Percentiles rank a stretch among this genome's conserved stretches.
These are phyloP conservation scores for Daldinia bambusicola DNA, from an alignment of 495 filamentous ascomycete genomes.

Conservation along the genomic window DNA sequence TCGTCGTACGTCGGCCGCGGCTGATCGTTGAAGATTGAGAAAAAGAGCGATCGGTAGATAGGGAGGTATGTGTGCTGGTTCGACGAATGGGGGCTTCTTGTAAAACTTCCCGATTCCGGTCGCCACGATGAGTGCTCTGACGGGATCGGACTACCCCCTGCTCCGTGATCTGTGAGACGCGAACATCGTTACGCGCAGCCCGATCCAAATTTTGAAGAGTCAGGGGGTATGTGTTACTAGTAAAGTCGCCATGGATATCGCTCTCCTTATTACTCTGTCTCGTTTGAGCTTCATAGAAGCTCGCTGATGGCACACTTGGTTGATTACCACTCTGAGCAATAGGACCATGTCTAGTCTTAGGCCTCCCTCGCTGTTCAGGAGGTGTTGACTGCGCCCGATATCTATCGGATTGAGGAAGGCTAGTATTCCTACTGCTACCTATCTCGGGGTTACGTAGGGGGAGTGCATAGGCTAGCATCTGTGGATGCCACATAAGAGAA, in stretches of 20 bases:
- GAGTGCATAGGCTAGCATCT: constrained; percentile 23
- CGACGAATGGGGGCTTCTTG: background rate
- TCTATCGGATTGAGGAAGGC: background rate
- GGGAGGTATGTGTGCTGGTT: background rate
- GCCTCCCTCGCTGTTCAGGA: background rate
- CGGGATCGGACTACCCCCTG: background rate
- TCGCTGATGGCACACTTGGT: background rate
- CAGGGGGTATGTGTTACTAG: background rate
- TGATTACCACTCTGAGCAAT: background rate
- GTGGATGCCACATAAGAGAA: constrained; percentile 9
- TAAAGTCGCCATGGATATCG: constrained; percentile 1
- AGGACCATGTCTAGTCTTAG: background rate
- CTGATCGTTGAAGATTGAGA: background rate
- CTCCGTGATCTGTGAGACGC: background rate
- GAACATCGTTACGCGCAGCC: background rate
- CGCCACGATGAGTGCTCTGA: background rate
- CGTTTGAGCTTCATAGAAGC: background rate
- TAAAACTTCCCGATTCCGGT: background rate
- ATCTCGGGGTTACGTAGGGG: background rate
- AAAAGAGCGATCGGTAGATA: background rate
- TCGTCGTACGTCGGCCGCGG: background rate
- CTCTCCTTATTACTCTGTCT: background rate
- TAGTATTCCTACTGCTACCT: background rate
- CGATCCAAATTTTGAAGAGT: background rate
- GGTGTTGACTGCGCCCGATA: background rate